Evolutionary conservation across 2,329 filamentous ascomycete genomes (phyloP).

Genomic region (Neonectria faginata): DNA sequence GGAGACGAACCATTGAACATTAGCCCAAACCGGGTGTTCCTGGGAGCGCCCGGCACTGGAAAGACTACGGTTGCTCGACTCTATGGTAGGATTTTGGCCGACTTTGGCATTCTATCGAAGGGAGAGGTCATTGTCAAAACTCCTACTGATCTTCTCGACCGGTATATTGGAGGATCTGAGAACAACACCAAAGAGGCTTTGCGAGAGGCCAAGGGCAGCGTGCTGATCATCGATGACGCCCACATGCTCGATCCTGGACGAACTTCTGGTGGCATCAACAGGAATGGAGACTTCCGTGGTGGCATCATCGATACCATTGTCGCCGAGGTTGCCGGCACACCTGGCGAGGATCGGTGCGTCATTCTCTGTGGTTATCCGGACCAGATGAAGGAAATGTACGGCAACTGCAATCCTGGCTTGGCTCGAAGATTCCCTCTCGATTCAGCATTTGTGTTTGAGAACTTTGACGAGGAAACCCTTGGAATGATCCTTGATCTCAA

Average conservation of each 20-base stretch:
- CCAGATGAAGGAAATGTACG: conserved; percentile 78
- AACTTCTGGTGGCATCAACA: conserved; percentile 47
- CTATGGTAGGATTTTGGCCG: conserved; percentile 74
- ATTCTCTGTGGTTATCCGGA: conserved; percentile 78
- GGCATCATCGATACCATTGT: conserved; percentile 82
- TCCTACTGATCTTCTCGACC: conserved; percentile 77
- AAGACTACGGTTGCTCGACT: conserved; percentile 80
- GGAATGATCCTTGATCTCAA: conserved; percentile 73
- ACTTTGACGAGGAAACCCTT: conserved; percentile 72
- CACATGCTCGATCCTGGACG: conserved; percentile 70
- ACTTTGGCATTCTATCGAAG: conserved; percentile 69
- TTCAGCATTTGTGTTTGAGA: conserved; percentile 75
- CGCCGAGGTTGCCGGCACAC: conserved; percentile 75
- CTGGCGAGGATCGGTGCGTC: conserved; percentile 79
- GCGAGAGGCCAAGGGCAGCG: conserved; percentile 73
- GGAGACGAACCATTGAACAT: conserved; percentile 69
- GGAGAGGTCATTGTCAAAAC: conserved; percentile 74
- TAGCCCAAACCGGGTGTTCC: conserved; percentile 75
- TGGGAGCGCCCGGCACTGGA: conserved; percentile 78
- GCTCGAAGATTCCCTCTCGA: conserved; percentile 73
- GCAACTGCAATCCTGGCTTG: conserved; percentile 78
- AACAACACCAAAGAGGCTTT: conserved; percentile 77
- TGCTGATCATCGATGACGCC: conserved; percentile 82
- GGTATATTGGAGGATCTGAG: conserved; percentile 73
- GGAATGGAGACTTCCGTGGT: conserved; percentile 62